Evolutionary conservation across 2,329 filamentous ascomycete genomes (phyloP).

Genomic region (Alternaria panax): DNA sequence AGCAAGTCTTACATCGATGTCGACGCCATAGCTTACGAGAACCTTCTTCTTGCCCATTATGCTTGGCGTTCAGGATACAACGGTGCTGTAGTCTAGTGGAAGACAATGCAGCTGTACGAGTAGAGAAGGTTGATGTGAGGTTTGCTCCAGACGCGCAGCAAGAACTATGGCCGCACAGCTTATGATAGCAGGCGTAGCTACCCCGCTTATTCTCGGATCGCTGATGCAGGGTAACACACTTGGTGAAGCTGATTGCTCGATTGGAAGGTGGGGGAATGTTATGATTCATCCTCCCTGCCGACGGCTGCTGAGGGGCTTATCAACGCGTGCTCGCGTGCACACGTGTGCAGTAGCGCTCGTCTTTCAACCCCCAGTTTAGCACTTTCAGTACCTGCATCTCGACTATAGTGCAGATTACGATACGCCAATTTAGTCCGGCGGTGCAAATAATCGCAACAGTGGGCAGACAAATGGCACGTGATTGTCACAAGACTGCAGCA

Average conservation of each 20-base stretch:
- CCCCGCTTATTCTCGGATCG: constrained; percentile 19
- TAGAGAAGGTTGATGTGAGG: neutral
- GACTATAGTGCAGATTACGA: neutral
- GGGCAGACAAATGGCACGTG: neutral
- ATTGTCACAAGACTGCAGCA: neutral
- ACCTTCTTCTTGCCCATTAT: constrained; percentile 61
- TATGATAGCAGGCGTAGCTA: constrained; percentile 17
- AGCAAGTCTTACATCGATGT: constrained; percentile 62
- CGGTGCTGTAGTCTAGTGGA: neutral
- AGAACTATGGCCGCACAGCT: neutral
- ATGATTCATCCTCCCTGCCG: constrained; percentile 18
- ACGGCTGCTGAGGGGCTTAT: constrained; percentile 19
- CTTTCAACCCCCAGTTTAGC: neutral
- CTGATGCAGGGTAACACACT: neutral
- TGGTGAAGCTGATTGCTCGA: constrained; percentile 5
- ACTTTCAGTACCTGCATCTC: neutral
- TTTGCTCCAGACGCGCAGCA: neutral
- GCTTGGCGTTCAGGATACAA: neutral
- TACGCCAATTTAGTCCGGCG: neutral
- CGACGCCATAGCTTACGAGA: constrained; percentile 70
- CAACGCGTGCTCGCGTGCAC: constrained; percentile 20
- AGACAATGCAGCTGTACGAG: neutral
- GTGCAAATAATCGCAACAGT: neutral
- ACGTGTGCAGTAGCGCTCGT: constrained; percentile 15
- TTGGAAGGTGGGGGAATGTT: constrained; percentile 11